A percentile compares a stretch with the other conserved stretches of the same genome.
Evolutionary conservation across 2,329 filamentous ascomycete species (phyloP).

Genomic region (Paecilomyces dactylethromorphus): DNA sequence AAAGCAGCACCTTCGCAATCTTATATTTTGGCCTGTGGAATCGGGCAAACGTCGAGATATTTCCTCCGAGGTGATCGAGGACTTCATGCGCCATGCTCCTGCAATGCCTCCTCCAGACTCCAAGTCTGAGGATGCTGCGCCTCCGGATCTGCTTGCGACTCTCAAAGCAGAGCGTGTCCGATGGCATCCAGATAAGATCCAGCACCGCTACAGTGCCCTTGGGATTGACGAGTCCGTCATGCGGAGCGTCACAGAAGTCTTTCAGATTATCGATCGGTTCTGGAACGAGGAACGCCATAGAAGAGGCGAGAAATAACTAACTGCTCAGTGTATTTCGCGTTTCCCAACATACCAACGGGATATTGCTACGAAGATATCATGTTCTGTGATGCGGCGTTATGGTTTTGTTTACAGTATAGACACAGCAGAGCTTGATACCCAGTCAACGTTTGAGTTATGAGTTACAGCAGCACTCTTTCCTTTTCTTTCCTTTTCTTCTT

Average conservation of each 20-base stretch:
- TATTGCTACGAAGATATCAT: not conserved
- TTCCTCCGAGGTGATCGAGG: conserved; percentile 54
- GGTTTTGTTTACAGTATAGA: not conserved
- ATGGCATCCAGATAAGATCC: conserved; percentile 98
- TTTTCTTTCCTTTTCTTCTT: not conserved
- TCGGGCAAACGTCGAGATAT: conserved; percentile 54
- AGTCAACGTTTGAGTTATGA: not conserved
- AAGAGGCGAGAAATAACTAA: conserved; percentile 11
- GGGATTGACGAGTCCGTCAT: conserved; percentile 65
- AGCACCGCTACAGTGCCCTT: conserved; percentile 72
- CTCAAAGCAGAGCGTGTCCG: conserved; percentile 81
- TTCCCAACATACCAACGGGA: not conserved
- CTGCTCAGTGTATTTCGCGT: not conserved
- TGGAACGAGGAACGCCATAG: conserved; percentile 58
- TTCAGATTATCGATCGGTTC: conserved; percentile 79
- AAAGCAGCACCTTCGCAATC: conserved; percentile 20
- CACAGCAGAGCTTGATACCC: not conserved
- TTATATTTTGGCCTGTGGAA: conserved; percentile 68
- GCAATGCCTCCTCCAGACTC: not conserved
- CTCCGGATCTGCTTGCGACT: conserved; percentile 37
- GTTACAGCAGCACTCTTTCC: not conserved
- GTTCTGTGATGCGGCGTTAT: not conserved
- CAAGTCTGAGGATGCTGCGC: conserved; percentile 10
- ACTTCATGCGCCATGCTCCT: conserved; percentile 61
- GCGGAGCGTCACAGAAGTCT: conserved; percentile 78